These are phyloP conservation scores for Skeletonema potamos DNA, from an alignment of 108 stramenopile species.

Conservation along the genomic window DNA sequence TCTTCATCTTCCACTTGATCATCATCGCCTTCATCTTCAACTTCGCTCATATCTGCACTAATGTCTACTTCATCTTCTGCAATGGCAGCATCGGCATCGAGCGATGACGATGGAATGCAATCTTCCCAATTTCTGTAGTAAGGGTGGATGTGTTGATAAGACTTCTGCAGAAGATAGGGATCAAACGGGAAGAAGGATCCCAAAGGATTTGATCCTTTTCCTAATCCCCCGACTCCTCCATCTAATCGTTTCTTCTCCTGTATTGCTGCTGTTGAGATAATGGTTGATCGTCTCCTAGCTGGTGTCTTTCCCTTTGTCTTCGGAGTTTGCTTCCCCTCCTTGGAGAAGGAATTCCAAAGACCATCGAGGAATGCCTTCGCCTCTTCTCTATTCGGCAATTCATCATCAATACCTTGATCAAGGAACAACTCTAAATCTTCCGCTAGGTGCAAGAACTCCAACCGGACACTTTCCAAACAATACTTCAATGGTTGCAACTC, in stretches of 20 bases:
- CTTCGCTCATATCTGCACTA: slow-evolving; percentile 25
- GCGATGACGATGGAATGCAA: slow-evolving; percentile 33
- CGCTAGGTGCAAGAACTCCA: slow-evolving; percentile 91
- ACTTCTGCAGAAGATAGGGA: slow-evolving; percentile 87
- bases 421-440: slow-evolving; percentile 52
- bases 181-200: slow-evolving; percentile 98
- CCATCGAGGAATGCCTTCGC: slow-evolving; percentile 27
- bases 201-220: slow-evolving; percentile 90
- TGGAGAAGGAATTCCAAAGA: slow-evolving; percentile 21
- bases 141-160: slow-evolving; percentile 77
- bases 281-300: slow-evolving; percentile 45
- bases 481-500: slow-evolving; percentile 84
- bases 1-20: slow-evolving; percentile 13
- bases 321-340: slow-evolving; percentile 13
- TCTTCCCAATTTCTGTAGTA: slow-evolving; percentile 89
- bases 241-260: slow-evolving; percentile 64
- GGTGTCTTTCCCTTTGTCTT: slow-evolving; percentile 21
- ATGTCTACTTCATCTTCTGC: slow-evolving; percentile 27
- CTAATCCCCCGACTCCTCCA: slow-evolving; percentile 88
- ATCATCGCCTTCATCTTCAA: slow-evolving; percentile 16
- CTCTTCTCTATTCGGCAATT: slow-evolving; percentile 3
- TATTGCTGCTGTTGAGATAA: slow-evolving; percentile 70
- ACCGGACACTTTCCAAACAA: slow-evolving; percentile 91
- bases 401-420: slow-evolving; percentile 7
- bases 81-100: background rate